Percentiles rank a stretch among this genome's conserved stretches.
Evolutionary conservation across 2,329 filamentous ascomycete genomes (phyloP).

Genomic region (Penicillium griseofulvum): DNA sequence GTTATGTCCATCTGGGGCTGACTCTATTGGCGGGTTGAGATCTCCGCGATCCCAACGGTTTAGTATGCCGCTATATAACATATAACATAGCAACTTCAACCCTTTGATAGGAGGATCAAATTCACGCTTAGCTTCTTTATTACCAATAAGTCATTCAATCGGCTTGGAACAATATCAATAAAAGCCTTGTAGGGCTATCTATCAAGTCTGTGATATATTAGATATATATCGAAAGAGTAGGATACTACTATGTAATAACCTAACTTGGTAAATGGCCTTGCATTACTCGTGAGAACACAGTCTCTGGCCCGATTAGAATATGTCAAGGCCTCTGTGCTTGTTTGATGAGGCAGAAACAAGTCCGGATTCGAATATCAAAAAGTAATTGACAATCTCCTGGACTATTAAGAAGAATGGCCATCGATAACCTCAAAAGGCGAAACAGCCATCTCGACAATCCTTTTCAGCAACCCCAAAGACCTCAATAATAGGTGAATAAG

Average conservation of each 20-base stretch:
- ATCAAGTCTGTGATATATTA: background rate
- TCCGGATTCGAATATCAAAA: background rate
- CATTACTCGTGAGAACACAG: background rate
- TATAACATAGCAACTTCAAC: background rate
- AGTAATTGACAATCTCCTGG: background rate
- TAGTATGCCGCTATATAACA: background rate
- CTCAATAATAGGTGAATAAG: background rate
- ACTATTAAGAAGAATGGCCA: background rate
- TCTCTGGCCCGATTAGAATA: background rate
- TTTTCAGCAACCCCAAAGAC: background rate
- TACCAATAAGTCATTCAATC: background rate
- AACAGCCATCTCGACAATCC: background rate
- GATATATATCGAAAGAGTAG: background rate
- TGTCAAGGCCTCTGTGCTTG: background rate
- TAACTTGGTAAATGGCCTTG: background rate
- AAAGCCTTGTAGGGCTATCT: background rate
- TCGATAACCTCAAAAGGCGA: background rate
- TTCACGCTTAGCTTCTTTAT: background rate
- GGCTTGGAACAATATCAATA: background rate
- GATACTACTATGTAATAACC: background rate
- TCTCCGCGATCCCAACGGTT: background rate
- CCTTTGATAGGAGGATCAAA: background rate
- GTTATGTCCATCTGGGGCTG: background rate
- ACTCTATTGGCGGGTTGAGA: background rate
- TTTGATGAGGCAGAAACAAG: background rate